These are phyloP conservation scores for Flaveria ramosissima DNA, from an alignment of 129 eudicot species.

Conservation along the genomic window DNA sequence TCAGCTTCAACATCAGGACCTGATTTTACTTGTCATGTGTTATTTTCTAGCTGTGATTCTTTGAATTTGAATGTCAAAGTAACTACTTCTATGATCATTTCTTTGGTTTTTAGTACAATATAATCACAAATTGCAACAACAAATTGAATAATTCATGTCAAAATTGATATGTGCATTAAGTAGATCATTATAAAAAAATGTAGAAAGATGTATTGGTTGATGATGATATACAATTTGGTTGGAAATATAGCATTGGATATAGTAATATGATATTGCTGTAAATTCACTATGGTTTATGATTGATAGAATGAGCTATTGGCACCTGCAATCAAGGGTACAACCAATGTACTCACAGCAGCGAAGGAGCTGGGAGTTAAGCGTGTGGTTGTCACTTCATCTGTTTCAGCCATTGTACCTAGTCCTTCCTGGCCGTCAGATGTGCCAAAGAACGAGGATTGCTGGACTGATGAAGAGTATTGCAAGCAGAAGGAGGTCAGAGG, in stretches of 20 bases:
- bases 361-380: constrained; percentile 81
- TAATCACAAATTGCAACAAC: neutral
- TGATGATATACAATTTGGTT: constrained; percentile 15
- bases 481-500: constrained; percentile 64
- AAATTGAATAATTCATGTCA: neutral
- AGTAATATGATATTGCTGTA: constrained; percentile 4
- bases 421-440: constrained; percentile 74
- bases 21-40: neutral
- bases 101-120: neutral
- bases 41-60: neutral
- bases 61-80: neutral
- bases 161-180: neutral
- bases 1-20: neutral
- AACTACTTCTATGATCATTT: neutral
- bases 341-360: constrained; percentile 83
- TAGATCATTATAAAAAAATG: neutral
- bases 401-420: constrained; percentile 77
- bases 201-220: constrained; percentile 11
- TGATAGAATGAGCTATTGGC: constrained; percentile 62
- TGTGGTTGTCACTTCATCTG: constrained; percentile 90
- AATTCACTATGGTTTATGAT: constrained; percentile 18
- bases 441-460: constrained; percentile 76
- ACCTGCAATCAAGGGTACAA: constrained; percentile 88
- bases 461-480: constrained; percentile 90
- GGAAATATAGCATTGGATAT: constrained; percentile 15